Evolutionary conservation across 768 basidiomycete genomes (phyloP), one percentile per base, ranked within the genome.

Genomic region (Suillus lakei): DNA sequence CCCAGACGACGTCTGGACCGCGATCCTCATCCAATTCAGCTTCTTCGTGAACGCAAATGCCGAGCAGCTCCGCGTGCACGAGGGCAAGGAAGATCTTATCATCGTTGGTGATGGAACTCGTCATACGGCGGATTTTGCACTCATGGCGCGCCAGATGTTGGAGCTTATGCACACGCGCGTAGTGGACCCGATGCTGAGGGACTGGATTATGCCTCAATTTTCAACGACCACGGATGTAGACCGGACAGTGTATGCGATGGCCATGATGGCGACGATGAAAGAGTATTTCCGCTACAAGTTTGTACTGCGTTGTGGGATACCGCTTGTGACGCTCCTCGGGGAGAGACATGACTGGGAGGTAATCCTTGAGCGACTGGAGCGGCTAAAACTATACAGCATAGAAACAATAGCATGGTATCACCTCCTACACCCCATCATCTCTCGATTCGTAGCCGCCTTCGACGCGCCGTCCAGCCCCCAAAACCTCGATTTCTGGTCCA

Each of bases 1-100:
- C 15, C 82, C 81, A 0, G 82, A 83, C 62, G 82, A 83, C 65
- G 73, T 82, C 28, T 83, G 82, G 82, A 70, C 80, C 3, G 78
- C 81, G 1, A 82, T 83, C 51, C 65, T 81, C 7, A 70, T 67
- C n/a, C 81, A 82, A 53, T 69, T 81, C 66, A 79, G 72, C 61
- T 72, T 78, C 65, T 80, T 68, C 56, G 71, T 78, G 32, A 72
- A 72, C 60, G 72, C 69, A 16, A 69, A 77, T 54, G 67, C 74
- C 6, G 79, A 80, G 58, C 72, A 74, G 1, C 68, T 82, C 16
- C 72, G 80, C 6, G 46, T 66, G 3, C 65, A 73, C 10, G 71
- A 76, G 21, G 80, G 72, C 8, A 70, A 79, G 64, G 74, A 77
- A 48, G 48, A 69, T 4, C 58, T 62, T 8, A 64, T 81, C 13